These are phyloP conservation scores for Pestalotiopsis sp. DNA, from an alignment of 2,329 filamentous ascomycete species.

Conservation along the genomic window DNA sequence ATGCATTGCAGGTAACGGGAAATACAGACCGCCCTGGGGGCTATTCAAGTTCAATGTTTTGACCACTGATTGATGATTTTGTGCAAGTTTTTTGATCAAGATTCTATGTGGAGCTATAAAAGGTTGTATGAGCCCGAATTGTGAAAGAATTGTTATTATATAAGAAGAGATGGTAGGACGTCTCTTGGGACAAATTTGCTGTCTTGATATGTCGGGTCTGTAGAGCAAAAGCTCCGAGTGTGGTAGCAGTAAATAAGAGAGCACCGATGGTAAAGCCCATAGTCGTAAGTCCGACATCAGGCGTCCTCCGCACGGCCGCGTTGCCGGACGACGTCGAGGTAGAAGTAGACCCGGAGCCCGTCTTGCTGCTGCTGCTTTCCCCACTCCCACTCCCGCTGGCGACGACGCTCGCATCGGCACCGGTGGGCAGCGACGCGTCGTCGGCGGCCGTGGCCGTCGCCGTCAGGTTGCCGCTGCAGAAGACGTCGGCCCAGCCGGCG, in stretches of 20 bases:
- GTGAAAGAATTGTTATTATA: too few species aligned
- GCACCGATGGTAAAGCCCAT: slow-evolving; percentile 37
- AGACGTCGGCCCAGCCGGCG: slow-evolving; percentile 38
- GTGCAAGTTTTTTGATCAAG: too few species aligned
- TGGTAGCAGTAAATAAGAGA: slow-evolving; percentile 36
- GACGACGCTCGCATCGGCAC: slow-evolving; percentile 33
- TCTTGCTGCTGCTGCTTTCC: slow-evolving; percentile 8
- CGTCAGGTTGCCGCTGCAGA: slow-evolving; percentile 41
- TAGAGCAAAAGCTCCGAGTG: slow-evolving; percentile 28
- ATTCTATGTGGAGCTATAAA: too few species aligned
- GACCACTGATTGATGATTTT: background rate
- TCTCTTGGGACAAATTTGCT: background rate
- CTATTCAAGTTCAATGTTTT: background rate
- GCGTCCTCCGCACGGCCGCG: slow-evolving; percentile 20
- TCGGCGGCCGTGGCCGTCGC: slow-evolving; percentile 38
- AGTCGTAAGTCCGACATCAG: slow-evolving; percentile 27
- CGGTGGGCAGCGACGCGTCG: slow-evolving; percentile 30
- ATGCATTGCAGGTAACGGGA: background rate
- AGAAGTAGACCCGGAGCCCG: slow-evolving; percentile 13
- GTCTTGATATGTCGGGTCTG: slow-evolving; percentile 11
- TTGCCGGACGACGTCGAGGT: slow-evolving; percentile 17
- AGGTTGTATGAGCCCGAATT: too few species aligned
- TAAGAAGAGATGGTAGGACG: too few species aligned
- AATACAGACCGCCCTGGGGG: background rate
- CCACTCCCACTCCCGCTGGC: background rate